Conservation (phyloP, 306 rosid genomes). For the Lagenaria siceraria region DNA sequence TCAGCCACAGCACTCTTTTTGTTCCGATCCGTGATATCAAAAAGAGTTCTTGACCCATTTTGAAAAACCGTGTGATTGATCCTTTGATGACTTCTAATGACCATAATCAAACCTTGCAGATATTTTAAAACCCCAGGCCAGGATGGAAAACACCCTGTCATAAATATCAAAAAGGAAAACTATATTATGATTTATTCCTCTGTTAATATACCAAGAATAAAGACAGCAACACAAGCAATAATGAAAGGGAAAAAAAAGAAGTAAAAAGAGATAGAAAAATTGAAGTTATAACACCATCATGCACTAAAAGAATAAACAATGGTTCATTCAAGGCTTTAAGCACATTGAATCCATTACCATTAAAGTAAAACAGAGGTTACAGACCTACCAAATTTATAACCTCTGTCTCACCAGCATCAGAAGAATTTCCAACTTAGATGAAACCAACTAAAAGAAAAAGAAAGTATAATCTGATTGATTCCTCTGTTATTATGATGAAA, state of each 20-base stretch:
- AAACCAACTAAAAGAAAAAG: neutral
- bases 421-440: neutral
- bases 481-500: neutral
- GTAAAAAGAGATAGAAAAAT: neutral
- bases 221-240: neutral
- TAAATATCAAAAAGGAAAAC: neutral
- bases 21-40: constrained; percentile 28
- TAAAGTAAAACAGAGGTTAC: neutral
- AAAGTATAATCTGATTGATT: neutral
- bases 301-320: neutral
- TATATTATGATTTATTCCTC: neutral
- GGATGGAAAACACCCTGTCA: constrained; percentile 8
- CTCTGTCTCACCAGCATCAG: constrained; percentile 9
- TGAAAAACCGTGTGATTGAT: constrained; percentile 9
- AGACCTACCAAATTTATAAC: neutral
- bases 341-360: neutral
- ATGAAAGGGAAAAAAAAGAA: neutral
- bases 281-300: neutral
- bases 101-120: constrained; percentile 32
- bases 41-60: constrained; percentile 44
- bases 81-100: constrained; percentile 16
- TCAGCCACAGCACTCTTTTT: constrained; percentile 42
- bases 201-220: neutral
- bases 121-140: constrained; percentile 7
- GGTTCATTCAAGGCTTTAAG: neutral